Base-by-base conservation (phyloP, 108 stramenopile genomes). In the Conticribra weissflogii region DNA sequence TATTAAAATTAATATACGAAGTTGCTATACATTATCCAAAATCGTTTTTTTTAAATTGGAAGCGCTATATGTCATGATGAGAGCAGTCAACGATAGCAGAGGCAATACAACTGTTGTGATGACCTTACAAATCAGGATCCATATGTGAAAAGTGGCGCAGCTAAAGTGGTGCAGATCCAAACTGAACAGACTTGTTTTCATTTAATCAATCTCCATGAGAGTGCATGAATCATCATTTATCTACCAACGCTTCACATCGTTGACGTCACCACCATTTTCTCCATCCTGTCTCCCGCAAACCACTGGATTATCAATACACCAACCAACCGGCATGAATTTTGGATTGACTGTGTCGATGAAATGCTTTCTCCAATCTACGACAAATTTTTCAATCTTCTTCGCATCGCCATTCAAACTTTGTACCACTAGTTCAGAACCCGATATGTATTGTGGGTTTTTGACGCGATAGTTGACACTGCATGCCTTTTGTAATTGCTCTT, bases 301-400 rank as follows among this genome's bases (percentile, higher is more conserved):
- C 0, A 94, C 85, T 18, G 88, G 84, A 82, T 81, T 83, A 44
- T 94, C 86, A 0, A 91, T 62, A 50, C 68, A 76, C 92, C 92
- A 94, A 17, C 92, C 92, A 2, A 14, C 56, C 9, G 92, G 92
- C 69, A 94, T 79, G 60, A 74, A 76, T 19, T 74, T 49, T 29
- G 92, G 92, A 53, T 78, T 58, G 5, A 88, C 60, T 2, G 79
- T 85, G 3, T 77, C 59, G 0, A 85, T 19, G 59, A 94, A 94
- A 54, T 82, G 76, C n/a, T 58, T 36, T 61, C 92, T 78, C 92
- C 92, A 94, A n/a, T 67, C 83, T 21, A 45, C 34, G 27, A 94
- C 78, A 63, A 94, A 94, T n/a, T 63, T 52, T 32, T 54, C 56
- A 21, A 94, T 82, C 1, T 74, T 54, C 22, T 76, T 59, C 4